Percentiles rank a stretch among this genome's conserved stretches.
These are phyloP conservation scores for Cladosporium sp. DNA, from an alignment of 2,329 filamentous ascomycete genomes.

Conservation along the genomic window DNA sequence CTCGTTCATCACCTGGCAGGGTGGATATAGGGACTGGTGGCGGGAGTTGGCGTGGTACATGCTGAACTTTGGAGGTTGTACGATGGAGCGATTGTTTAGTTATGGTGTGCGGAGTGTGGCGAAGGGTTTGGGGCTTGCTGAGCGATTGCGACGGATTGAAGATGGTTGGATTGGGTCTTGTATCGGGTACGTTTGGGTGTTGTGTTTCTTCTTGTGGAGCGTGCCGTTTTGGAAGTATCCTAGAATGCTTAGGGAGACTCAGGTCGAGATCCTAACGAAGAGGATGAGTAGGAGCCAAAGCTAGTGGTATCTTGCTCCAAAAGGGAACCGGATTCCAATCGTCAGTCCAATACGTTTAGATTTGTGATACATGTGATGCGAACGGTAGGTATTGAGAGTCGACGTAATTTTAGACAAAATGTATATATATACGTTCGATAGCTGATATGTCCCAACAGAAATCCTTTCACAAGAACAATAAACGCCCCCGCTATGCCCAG, in stretches of 20 bases:
- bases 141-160: too few species aligned
- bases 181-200: background rate
- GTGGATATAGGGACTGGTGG: background rate
- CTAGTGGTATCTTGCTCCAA: too few species aligned
- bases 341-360: too few species aligned
- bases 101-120: background rate
- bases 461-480: background rate
- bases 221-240: background rate
- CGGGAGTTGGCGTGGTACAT: background rate
- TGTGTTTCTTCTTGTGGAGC: background rate
- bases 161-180: background rate
- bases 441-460: too few species aligned
- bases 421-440: too few species aligned
- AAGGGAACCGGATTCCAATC: too few species aligned
- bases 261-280: too few species aligned
- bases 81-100: background rate
- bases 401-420: too few species aligned
- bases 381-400: too few species aligned
- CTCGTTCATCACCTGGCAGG: background rate
- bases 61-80: background rate
- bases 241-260: background rate
- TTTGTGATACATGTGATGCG: too few species aligned
- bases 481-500: conserved; percentile 12
- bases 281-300: too few species aligned
- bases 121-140: too few species aligned